Evolutionary conservation across 2,329 filamentous ascomycete genomes (phyloP), one percentile per base, ranked within the genome.

Genomic region (Calonectria hongkongensis): DNA sequence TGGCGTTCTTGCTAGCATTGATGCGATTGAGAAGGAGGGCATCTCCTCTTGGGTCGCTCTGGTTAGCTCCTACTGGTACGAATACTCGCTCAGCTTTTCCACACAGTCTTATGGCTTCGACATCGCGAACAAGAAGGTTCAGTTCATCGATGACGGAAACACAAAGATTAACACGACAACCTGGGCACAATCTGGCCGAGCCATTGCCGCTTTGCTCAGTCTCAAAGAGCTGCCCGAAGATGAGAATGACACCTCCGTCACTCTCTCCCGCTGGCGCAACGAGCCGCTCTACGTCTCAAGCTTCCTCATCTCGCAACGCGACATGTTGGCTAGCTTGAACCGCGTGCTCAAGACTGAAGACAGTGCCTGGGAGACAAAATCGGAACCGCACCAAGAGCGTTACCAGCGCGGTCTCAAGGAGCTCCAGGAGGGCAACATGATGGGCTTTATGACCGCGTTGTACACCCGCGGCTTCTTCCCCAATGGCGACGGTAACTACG

Each of bases 301-400:
- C 58, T 94, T 93, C 81, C 78, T 83, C 1, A 74, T 92, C 70
- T 90, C 81, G 73, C 92, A 94, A 79, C 86, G 85, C 30, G 92
- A 94, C 9, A 93, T 94, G 83, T 87, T 94, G 72, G 88, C 88
- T 47, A 88, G 87, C 27, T 83, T 91, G 21, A 87, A 91, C 76
- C 88, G 90, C 0, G 91, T 92, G 16, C 89, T 89, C 0, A 87
- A 87, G 0, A 90, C 88, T 0, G 87, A 83, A 1, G 88, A 91
- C 47, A 81, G 81, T 0, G 91, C 93, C 78, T 94, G 92, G 92
- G 87, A 80, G 5, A 85, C 94, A 65, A 85, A 76, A 0, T 82
- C 86, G 10, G 87, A 91, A 81, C 73, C 81, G 0, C 83, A 84
- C 0, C 79, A 83, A 63, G 80, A 90, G 79, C 85, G 90, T 36